Conservation (phyloP, 2,329 filamentous ascomycete genomes). For the Penicillium sp. region DNA sequence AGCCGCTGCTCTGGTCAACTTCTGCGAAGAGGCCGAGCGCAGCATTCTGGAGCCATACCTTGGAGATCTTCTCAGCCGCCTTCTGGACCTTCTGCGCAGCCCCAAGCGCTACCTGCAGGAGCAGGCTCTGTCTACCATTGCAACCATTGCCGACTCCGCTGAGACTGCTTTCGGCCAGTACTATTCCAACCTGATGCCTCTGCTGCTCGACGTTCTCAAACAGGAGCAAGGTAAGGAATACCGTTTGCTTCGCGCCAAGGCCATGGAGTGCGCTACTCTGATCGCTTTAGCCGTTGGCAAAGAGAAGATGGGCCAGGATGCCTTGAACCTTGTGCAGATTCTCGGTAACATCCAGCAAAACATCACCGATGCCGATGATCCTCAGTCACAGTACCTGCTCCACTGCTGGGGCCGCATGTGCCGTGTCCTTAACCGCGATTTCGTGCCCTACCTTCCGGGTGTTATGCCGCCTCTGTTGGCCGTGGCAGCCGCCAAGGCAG, state of each 20-base stretch:
- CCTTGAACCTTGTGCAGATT: slow-evolving; percentile 81
- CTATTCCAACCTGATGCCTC: slow-evolving; percentile 93
- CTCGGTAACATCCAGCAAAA: slow-evolving; percentile 82
- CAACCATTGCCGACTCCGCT: slow-evolving; percentile 97
- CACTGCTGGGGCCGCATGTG: slow-evolving; percentile 99
- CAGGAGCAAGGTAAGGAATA: slow-evolving; percentile 93
- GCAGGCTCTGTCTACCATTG: slow-evolving; percentile 95
- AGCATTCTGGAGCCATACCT: slow-evolving; percentile 88
- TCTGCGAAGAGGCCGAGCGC: slow-evolving; percentile 97
- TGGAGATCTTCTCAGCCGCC: slow-evolving; percentile 78
- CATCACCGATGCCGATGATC: slow-evolving; percentile 89
- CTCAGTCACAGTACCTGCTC: slow-evolving; percentile 93
- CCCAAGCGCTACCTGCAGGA: slow-evolving; percentile 97
- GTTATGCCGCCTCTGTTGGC: slow-evolving; percentile 94
- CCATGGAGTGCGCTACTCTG: slow-evolving; percentile 97
- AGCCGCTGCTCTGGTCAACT: slow-evolving; percentile 96
- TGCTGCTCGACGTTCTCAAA: slow-evolving; percentile 84
- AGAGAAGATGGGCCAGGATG: slow-evolving; percentile 84
- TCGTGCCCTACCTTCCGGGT: slow-evolving; percentile 85
- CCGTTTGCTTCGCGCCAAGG: slow-evolving; percentile 86
- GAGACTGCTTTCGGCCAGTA: slow-evolving; percentile 94
- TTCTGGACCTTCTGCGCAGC: slow-evolving; percentile 85
- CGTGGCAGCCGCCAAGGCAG: slow-evolving; percentile 90
- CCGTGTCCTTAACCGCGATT: slow-evolving; percentile 84
- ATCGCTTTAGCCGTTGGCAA: slow-evolving; percentile 93